A percentile compares a stretch with the other conserved stretches of the same genome.
These are phyloP conservation scores for Globisporangium cylindrosporum DNA, from an alignment of 352 stramenopile genomes.

Conservation along the genomic window DNA sequence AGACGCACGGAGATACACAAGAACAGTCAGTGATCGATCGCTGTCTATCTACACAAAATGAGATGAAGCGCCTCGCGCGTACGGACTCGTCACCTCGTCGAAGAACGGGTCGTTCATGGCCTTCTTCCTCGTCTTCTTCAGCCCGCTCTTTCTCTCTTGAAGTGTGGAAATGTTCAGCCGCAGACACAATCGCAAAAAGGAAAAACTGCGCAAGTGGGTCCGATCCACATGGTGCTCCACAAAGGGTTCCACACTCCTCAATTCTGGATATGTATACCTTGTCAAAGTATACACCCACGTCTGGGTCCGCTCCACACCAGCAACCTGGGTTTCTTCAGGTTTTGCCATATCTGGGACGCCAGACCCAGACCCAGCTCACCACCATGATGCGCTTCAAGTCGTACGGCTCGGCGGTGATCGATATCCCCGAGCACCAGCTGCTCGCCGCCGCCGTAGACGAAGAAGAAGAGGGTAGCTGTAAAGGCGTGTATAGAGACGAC, in stretches of 20 bases:
- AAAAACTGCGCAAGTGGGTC: background rate
- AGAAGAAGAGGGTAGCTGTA: background rate
- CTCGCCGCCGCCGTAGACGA: background rate
- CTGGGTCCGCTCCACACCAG: background rate
- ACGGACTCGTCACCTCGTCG: constrained; percentile 26
- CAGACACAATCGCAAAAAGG: background rate
- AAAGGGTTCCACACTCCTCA: background rate
- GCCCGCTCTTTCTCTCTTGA: constrained; percentile 13
- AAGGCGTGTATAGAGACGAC: background rate
- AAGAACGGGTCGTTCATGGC: constrained; percentile 51
- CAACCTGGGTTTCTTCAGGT: background rate
- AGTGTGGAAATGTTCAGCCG: constrained; percentile 5
- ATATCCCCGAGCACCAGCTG: constrained; percentile 8
- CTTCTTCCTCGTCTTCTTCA: background rate
- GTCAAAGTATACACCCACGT: background rate
- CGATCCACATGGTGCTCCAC: background rate
- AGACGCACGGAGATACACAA: background rate
- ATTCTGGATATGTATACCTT: background rate
- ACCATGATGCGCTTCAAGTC: constrained; percentile 4
- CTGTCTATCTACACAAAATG: background rate
- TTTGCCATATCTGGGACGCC: background rate
- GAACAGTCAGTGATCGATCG: background rate
- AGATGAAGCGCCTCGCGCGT: background rate
- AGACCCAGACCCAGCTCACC: background rate
- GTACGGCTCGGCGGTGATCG: constrained; percentile 7